Percentiles rank a stretch among this genome's conserved stretches.
Conservation (phyloP, 2,329 filamentous ascomycete species). For the Beauveria sp. region DNA sequence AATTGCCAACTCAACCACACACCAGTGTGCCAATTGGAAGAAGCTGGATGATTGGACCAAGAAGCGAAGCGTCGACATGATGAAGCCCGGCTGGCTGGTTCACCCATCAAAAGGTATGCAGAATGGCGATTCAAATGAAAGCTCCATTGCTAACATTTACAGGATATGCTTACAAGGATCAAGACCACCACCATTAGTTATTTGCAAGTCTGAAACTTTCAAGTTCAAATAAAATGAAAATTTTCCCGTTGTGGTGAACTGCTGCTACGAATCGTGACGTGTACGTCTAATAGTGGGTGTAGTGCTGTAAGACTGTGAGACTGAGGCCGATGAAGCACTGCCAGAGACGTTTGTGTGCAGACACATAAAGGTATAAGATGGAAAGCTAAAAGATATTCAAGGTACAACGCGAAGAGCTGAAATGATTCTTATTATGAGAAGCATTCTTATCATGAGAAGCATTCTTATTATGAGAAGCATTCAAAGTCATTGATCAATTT, state of each 20-base stretch:
- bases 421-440: too few species aligned
- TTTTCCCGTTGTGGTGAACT: not conserved
- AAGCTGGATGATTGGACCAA: slow-evolving; percentile 11
- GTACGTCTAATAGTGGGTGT: too few species aligned
- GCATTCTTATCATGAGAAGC: too few species aligned
- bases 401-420: too few species aligned
- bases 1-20: slow-evolving; percentile 11
- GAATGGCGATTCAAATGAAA: not conserved
- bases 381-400: too few species aligned
- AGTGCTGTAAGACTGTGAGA: too few species aligned
- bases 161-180: slow-evolving; percentile 7
- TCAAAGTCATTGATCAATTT: not conserved
- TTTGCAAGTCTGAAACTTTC: not conserved
- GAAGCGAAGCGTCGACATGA: slow-evolving; percentile 9
- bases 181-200: slow-evolving; percentile 3
- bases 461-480: too few species aligned
- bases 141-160: not conserved
- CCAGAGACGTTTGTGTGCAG: too few species aligned
- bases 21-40: slow-evolving; percentile 13
- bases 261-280: too few species aligned
- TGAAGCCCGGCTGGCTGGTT: slow-evolving; percentile 9
- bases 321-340: too few species aligned
- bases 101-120: not conserved
- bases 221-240: not conserved
- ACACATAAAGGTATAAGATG: too few species aligned